Evolutionary conservation across 2,329 filamentous ascomycete genomes (phyloP).

Genomic region (Penicillium concentricum): DNA sequence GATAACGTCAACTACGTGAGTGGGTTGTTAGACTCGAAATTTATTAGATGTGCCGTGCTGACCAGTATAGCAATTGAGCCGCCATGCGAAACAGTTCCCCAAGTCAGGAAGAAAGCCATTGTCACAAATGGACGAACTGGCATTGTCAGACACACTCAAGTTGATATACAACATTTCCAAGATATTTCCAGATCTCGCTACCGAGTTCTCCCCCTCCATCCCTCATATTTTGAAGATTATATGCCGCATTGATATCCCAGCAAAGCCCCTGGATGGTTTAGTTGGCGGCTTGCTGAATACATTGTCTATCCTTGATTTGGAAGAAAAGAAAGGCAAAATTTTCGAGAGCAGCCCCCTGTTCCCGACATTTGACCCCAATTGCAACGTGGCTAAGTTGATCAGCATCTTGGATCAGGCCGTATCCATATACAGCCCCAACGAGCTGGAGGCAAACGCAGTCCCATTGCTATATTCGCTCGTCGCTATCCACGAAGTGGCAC

Average conservation of each 20-base stretch:
- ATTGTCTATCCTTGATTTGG: constrained; percentile 73
- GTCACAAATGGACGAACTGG: constrained; percentile 66
- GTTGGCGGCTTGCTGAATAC: constrained; percentile 74
- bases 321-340: constrained; percentile 50
- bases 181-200: constrained; percentile 62
- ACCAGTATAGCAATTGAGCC: constrained; percentile 58
- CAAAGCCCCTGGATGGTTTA: constrained; percentile 70
- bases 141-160: constrained; percentile 79
- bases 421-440: constrained; percentile 60
- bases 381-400: constrained; percentile 64
- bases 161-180: constrained; percentile 86
- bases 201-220: constrained; percentile 66
- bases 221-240: constrained; percentile 71
- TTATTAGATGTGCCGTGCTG: constrained; percentile 9
- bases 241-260: constrained; percentile 56
- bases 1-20: constrained; percentile 62
- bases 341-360: constrained; percentile 59
- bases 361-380: constrained; percentile 60
- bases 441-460: constrained; percentile 70
- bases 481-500: constrained; percentile 68
- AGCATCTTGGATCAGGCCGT: constrained; percentile 68
- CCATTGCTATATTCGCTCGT: constrained; percentile 74
- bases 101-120: constrained; percentile 37
- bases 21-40: not conserved
- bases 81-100: constrained; percentile 63